Conservation (phyloP, 192 early-diverging fungal genomes). For the Coemansia sp. region DNA sequence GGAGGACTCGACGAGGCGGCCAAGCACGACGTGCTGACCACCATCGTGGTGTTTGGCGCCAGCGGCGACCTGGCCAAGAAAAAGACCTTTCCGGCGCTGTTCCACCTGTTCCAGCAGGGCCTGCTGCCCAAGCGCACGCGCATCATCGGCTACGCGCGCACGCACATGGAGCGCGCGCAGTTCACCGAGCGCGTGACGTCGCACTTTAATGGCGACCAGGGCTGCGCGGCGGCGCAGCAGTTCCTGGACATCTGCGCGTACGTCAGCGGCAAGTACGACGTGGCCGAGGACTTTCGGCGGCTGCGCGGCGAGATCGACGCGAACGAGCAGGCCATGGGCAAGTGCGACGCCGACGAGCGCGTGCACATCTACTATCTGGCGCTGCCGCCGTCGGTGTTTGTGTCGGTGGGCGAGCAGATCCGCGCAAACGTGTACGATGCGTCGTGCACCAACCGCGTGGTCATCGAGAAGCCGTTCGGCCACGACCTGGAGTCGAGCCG, state of each 20-base stretch:
- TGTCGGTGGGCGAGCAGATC: conserved; percentile 73
- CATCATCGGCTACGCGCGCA: conserved; percentile 93
- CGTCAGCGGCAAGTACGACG: conserved; percentile 54
- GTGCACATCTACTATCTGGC: conserved; percentile 94
- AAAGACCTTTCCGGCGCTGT: conserved; percentile 96
- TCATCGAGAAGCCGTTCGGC: conserved; percentile 98
- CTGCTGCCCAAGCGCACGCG: conserved; percentile 69
- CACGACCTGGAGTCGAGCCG: conserved; percentile 81
- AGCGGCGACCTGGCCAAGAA: conserved; percentile 97
- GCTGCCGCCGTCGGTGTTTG: conserved; percentile 90
- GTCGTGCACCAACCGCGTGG: conserved; percentile 71
- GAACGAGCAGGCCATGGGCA: conserved; percentile 57
- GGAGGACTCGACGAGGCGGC: conserved; percentile 48
- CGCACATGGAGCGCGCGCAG: conserved; percentile 66
- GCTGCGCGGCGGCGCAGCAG: conserved; percentile 29
- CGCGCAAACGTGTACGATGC: conserved; percentile 63
- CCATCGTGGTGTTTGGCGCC: conserved; percentile 75
- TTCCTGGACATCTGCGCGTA: conserved; percentile 78
- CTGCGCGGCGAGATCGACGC: conserved; percentile 60
- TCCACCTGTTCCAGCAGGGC: conserved; percentile 79
- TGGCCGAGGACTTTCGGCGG: conserved; percentile 60
- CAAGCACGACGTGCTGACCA: conserved; percentile 47
- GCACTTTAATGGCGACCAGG: conserved; percentile 40
- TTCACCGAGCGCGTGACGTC: conserved; percentile 72
- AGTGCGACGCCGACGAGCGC: conserved; percentile 39